Conservation (phyloP, 2,329 filamentous ascomycete genomes). For the Akanthomyces lecanii region DNA sequence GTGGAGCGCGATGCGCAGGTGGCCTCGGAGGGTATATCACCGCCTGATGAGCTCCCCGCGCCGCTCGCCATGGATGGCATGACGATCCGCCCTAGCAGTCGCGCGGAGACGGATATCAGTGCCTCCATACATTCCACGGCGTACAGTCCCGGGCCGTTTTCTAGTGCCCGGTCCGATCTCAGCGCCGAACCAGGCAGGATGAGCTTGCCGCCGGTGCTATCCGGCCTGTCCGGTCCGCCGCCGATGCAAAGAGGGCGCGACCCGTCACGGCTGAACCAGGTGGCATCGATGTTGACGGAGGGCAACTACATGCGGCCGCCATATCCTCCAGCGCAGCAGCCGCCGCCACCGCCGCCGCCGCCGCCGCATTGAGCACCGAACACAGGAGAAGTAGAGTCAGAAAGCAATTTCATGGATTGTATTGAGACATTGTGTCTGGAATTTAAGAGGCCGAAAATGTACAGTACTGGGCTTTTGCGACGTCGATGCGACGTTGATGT, state of each 20-base stretch:
- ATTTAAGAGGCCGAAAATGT: neutral
- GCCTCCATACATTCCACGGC: neutral
- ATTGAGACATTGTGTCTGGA: neutral
- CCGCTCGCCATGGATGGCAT: slow-evolving; percentile 2
- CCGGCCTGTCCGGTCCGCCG: slow-evolving; percentile 8
- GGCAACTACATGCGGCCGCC: slow-evolving; percentile 15
- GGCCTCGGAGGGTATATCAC: slow-evolving; percentile 1
- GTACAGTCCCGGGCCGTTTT: slow-evolving; percentile 19
- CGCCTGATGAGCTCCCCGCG: neutral
- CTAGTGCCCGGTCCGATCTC: slow-evolving; percentile 14
- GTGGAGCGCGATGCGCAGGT: slow-evolving; percentile 6
- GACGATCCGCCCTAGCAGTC: slow-evolving; percentile 15
- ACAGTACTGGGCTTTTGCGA: neutral
- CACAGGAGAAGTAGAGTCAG: neutral
- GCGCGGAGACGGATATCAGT: slow-evolving; percentile 17
- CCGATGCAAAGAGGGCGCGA: slow-evolving; percentile 21
- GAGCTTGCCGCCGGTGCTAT: slow-evolving; percentile 10
- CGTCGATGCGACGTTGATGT: neutral
- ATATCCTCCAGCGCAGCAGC: neutral
- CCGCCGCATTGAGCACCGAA: slow-evolving; percentile 6
- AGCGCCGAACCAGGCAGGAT: slow-evolving; percentile 10
- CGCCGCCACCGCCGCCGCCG: neutral
- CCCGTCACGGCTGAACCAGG: slow-evolving; percentile 31
- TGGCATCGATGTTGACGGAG: slow-evolving; percentile 27
- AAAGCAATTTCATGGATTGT: neutral